Conservation (phyloP, 1,139 yeast genomes). For the Yamadazyma atlantica region DNA sequence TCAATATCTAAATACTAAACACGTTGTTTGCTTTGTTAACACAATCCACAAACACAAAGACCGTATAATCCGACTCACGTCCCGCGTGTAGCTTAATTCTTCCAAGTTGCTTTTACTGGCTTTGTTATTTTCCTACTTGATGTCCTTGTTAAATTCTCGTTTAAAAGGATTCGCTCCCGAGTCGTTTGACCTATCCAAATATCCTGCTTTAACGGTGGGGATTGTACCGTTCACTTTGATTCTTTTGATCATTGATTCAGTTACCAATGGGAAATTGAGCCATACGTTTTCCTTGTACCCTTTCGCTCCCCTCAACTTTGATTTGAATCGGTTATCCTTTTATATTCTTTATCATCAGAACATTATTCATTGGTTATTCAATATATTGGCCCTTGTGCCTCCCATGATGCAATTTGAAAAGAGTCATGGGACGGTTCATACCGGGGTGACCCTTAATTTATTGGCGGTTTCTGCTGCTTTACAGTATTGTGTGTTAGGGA, state of each 20-base stretch:
- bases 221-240: conserved; percentile 52
- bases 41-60: too few relatives aligned
- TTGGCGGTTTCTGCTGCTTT: conserved; percentile 72
- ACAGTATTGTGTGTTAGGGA: conserved; percentile 58
- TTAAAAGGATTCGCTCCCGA: conserved; percentile 2
- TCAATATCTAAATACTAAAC: too few relatives aligned
- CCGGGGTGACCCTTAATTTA: conserved; percentile 79
- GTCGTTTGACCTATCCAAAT: conserved; percentile 7
- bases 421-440: conserved; percentile 79
- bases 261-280: conserved; percentile 17
- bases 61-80: background rate
- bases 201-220: conserved; percentile 71
- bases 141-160: conserved; percentile 3
- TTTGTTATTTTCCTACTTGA: conserved; percentile 1
- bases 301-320: conserved; percentile 53
- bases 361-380: conserved; percentile 62
- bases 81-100: too few relatives aligned
- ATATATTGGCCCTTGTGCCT: conserved; percentile 55
- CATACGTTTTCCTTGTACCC: conserved; percentile 47
- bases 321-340: conserved; percentile 66
- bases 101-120: conserved; percentile 1
- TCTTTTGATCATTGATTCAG: conserved; percentile 34
- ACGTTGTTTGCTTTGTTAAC: too few relatives aligned
- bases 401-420: conserved; percentile 73
- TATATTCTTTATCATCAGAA: conserved; percentile 72